These are phyloP conservation scores for Fusarium musae DNA, from an alignment of 2,329 filamentous ascomycete species.

Conservation along the genomic window DNA sequence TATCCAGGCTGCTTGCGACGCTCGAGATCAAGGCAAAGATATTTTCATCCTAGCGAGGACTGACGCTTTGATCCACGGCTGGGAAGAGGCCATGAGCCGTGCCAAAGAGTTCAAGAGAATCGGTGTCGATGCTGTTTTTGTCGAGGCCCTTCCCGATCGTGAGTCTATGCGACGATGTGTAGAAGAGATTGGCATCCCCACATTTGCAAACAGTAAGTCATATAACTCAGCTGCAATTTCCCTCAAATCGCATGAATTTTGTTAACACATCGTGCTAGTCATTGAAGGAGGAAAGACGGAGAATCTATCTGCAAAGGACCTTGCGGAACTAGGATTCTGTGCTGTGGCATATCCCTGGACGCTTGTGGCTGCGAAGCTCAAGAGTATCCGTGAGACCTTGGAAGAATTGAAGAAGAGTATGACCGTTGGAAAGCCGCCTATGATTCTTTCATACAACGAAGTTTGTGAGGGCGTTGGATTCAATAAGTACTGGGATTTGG, in stretches of 20 bases:
- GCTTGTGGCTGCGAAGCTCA: conserved; percentile 56
- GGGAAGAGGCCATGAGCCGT: conserved; percentile 57
- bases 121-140: conserved; percentile 57
- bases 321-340: conserved; percentile 52
- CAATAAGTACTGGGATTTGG: conserved; percentile 50
- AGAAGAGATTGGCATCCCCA: conserved; percentile 52
- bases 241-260: too few species aligned
- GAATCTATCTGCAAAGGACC: conserved; percentile 48
- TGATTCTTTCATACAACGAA: conserved; percentile 56
- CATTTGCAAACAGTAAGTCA: conserved; percentile 52
- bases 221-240: fast-evolving
- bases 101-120: conserved; percentile 54
- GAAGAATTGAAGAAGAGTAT: conserved; percentile 55
- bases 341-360: conserved; percentile 58
- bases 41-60: conserved; percentile 59
- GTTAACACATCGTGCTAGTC: background rate
- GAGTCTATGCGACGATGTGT: conserved; percentile 53
- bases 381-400: conserved; percentile 51
- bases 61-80: conserved; percentile 54
- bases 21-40: conserved; percentile 56
- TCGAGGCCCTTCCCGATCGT: conserved; percentile 56
- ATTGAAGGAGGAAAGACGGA: conserved; percentile 51
- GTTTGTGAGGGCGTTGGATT: conserved; percentile 59
- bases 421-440: conserved; percentile 53
- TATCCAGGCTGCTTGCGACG: conserved; percentile 57